Conservation (phyloP, 225 moss, liverwort and hornwort species). For the Polytrichum commune region DNA sequence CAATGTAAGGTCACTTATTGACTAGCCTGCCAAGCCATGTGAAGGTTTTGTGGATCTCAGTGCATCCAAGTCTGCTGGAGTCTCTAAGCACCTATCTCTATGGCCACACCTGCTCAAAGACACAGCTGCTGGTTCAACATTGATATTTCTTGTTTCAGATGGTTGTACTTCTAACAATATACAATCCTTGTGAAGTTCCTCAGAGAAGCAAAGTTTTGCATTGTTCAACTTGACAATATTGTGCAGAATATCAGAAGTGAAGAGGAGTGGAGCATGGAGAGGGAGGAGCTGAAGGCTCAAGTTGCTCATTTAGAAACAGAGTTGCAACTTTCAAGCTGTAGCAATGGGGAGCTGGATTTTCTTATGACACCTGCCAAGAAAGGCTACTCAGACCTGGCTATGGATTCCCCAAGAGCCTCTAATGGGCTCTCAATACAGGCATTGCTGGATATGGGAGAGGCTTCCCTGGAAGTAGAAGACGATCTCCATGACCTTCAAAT, state of each 20-base stretch:
- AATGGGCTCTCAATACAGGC: conserved; percentile 50
- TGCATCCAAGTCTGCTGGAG: no score
- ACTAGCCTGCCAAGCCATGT: no score
- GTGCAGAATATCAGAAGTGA: conserved; percentile 45
- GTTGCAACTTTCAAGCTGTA: conserved; percentile 32
- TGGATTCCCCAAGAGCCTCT: conserved; percentile 32
- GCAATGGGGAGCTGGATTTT: conserved; percentile 50
- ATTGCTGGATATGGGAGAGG: conserved; percentile 63
- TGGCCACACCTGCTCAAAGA: neutral
- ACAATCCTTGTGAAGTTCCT: neutral
- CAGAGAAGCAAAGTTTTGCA: neutral
- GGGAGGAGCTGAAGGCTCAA: conserved; percentile 41
- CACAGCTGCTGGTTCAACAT: neutral
- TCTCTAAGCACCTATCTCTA: neutral
- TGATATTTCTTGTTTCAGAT: neutral
- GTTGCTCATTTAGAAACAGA: conserved; percentile 44
- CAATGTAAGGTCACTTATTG: conserved; percentile 27
- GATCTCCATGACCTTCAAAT: conserved; percentile 42
- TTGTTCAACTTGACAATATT: conserved; percentile 8
- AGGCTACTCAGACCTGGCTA: conserved; percentile 30
- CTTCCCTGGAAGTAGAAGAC: conserved; percentile 57
- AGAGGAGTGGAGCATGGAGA: conserved; percentile 48
- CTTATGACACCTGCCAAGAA: conserved; percentile 43
- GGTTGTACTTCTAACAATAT: neutral
- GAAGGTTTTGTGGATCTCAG: no score